phyloP scores from a whole-genome alignment of 495 filamentous ascomycete genomes.

The Gamarada debralockiae region DNA sequence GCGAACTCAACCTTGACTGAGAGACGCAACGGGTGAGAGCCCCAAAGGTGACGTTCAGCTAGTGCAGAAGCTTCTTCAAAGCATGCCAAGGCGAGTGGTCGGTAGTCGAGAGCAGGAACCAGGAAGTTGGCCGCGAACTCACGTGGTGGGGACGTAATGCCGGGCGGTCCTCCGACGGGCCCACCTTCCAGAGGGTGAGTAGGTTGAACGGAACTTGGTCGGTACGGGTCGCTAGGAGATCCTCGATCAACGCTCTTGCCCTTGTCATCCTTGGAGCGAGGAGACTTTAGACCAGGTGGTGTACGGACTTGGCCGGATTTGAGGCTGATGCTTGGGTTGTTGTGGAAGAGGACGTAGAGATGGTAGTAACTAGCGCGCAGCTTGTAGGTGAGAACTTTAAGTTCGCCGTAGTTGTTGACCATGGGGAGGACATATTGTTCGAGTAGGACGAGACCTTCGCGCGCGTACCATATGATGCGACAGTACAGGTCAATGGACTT shows the following conservation, averaged over 20 bases:
- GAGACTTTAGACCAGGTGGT: conserved; percentile 25
- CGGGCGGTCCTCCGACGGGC: conserved; percentile 32
- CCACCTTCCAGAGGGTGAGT: conserved; percentile 43
- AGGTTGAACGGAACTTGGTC: conserved; percentile 35
- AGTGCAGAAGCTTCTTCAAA: conserved; percentile 76
- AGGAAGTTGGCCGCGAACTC: conserved; percentile 59
- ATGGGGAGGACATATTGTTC: conserved; percentile 84
- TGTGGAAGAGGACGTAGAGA: conserved; percentile 95
- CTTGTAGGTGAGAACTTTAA: conserved; percentile 86
- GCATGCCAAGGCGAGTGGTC: conserved; percentile 71
- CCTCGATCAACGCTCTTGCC: conserved; percentile 24
- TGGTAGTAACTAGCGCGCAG: conserved; percentile 92
- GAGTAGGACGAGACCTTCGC: conserved; percentile 83
- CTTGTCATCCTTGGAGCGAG: conserved; percentile 22
- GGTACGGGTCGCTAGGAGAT: conserved; percentile 14
- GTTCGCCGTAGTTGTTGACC: conserved; percentile 64
- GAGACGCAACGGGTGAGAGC: conserved; percentile 84
- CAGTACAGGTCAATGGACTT: conserved; percentile 82
- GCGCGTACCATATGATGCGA: conserved; percentile 92
- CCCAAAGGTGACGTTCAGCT: conserved; percentile 71
- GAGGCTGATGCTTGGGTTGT: conserved; percentile 47
- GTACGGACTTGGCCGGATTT: conserved; percentile 20
- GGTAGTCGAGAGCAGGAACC: conserved; percentile 75
- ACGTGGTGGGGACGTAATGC: conserved; percentile 4
- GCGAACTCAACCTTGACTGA: conserved; percentile 90